Evolutionary conservation across 805 yeast species (phyloP), one percentile per base, ranked within the genome.

Genomic region (Jamesozyma jinghongensis): DNA sequence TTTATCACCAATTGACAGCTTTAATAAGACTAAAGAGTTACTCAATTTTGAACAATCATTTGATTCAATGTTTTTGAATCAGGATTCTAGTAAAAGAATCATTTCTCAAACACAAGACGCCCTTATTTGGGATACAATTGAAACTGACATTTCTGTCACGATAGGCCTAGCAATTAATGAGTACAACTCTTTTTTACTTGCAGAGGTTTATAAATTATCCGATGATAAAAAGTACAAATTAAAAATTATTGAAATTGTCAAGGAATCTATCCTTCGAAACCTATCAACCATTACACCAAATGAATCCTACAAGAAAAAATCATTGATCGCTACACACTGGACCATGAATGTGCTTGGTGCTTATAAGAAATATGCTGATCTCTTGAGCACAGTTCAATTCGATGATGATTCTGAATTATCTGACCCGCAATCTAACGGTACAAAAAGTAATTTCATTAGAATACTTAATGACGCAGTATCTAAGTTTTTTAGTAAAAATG

Each of bases 261-360:
- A 49, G 36, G 12, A 32, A 10, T 45, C 50, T 14, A 48, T 60
- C 12, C 28, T 37, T 3, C 37, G 46, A 13, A 56, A 48, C 34
- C 40, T 54, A 16, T 25, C 37, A 14, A n/a, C 42, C 17, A 42
- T 49, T 11, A 27, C 33, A 20, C 17, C 31, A 3, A 36, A 38
- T n/a, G 45, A 37, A 28, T 19, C 20, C 17, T 27, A 11, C 18
- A 30, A 44, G 19, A 37, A 45, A 25, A 29, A 32, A 19, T 19
- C 41, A 43, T 33, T 52, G 50, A 67, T 38, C 49, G 92, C 94
- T 0, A 68, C 75, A 3, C 67, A 68, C 40, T 87, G 94, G 90
- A 71, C 84, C 8, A 74, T 74, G 34, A 66, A 71, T 22, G 69
- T 84, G 3, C 56, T 84, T 10, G 59, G 55, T 10, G 62, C 76